Evolutionary conservation across 1,139 yeast genomes (phyloP).

Genomic region (Suhomyces guaymorum): DNA sequence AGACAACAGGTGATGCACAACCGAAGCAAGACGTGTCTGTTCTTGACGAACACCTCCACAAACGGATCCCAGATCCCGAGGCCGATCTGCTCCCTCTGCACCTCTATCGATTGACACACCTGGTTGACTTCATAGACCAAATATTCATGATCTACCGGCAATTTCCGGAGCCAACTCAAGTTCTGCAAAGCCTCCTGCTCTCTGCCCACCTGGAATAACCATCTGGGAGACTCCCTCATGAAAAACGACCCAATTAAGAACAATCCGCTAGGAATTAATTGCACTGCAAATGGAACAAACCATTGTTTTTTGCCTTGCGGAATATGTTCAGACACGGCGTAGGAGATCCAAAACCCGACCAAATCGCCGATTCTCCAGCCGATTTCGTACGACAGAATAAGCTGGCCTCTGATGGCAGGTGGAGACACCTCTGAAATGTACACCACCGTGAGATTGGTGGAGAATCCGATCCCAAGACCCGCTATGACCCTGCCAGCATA

Average conservation of each 20-base stretch:
- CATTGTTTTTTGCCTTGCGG: slow-evolving; percentile 35
- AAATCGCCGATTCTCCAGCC: slow-evolving; percentile 48
- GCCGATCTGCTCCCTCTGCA: slow-evolving; percentile 35
- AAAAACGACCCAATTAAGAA: slow-evolving; percentile 37
- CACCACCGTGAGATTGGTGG: slow-evolving; percentile 45
- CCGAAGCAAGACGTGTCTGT: slow-evolving; percentile 31
- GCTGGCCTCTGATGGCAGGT: slow-evolving; percentile 43
- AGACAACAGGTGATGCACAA: slow-evolving; percentile 35
- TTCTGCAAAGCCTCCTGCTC: slow-evolving; percentile 38
- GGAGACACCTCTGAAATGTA: slow-evolving; percentile 44
- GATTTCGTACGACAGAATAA: slow-evolving; percentile 41
- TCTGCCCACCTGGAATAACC: slow-evolving; percentile 40
- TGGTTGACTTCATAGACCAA: slow-evolving; percentile 37
- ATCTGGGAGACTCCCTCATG: slow-evolving; percentile 44
- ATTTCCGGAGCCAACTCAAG: slow-evolving; percentile 40
- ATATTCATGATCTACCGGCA: slow-evolving; percentile 41
- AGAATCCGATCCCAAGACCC: slow-evolving; percentile 43
- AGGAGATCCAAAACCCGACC: slow-evolving; percentile 47
- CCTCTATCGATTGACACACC: slow-evolving; percentile 25
- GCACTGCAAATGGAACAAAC: slow-evolving; percentile 47
- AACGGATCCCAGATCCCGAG: slow-evolving; percentile 42
- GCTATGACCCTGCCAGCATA: slow-evolving; percentile 46
- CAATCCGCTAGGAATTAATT: slow-evolving; percentile 43
- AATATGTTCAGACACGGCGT: slow-evolving; percentile 39
- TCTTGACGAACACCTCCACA: slow-evolving; percentile 34